Evolutionary conservation across 2,329 filamentous ascomycete species (phyloP).

Genomic region (Acephala macrosclerotiorum): DNA sequence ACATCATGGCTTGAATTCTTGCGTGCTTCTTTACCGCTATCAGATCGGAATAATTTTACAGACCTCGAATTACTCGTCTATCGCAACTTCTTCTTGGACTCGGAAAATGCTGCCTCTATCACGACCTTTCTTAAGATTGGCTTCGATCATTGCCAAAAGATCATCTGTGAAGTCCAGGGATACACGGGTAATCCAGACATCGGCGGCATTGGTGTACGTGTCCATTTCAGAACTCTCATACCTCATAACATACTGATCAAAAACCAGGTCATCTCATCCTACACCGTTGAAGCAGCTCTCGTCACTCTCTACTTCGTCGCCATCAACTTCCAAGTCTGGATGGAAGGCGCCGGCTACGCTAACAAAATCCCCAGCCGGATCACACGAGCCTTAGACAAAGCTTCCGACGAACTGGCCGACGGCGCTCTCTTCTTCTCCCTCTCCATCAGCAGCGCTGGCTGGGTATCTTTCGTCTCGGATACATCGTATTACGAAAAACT

Average conservation of each 20-base stretch:
- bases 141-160: constrained; percentile 14
- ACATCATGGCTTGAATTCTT: constrained; percentile 24
- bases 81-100: constrained; percentile 24
- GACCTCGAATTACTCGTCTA: constrained; percentile 25
- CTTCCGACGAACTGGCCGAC: constrained; percentile 18
- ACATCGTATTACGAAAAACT: constrained; percentile 25
- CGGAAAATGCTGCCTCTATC: constrained; percentile 16
- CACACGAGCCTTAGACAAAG: constrained; percentile 12
- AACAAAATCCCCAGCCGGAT: neutral
- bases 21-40: constrained; percentile 13
- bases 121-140: constrained; percentile 16
- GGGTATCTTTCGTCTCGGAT: constrained; percentile 21
- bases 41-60: constrained; percentile 11
- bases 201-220: constrained; percentile 23
- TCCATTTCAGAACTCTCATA: neutral
- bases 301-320: constrained; percentile 24
- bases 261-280: constrained; percentile 22
- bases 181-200: constrained; percentile 27
- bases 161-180: constrained; percentile 24
- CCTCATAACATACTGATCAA: neutral
- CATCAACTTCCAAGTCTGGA: constrained; percentile 13
- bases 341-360: neutral
- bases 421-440: constrained; percentile 22
- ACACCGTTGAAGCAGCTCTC: constrained; percentile 19
- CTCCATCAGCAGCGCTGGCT: constrained; percentile 20